phyloP scores from a whole-genome alignment of 2,329 filamentous ascomycete genomes.

The Penicillium expansum region DNA sequence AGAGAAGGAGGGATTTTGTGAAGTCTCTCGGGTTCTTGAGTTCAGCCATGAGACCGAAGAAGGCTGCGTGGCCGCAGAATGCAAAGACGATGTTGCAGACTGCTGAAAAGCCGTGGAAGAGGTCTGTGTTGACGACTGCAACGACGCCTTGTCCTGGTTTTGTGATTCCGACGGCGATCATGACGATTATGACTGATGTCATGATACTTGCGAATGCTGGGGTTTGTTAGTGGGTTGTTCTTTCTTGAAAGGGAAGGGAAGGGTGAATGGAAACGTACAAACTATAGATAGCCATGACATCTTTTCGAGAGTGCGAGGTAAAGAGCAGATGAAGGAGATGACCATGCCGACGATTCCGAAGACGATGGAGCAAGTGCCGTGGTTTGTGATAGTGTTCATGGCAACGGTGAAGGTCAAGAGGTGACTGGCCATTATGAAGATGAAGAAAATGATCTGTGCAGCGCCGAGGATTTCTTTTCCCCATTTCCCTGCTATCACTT shows the following conservation, averaged over 20 bases:
- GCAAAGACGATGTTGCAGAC: slow-evolving; percentile 70
- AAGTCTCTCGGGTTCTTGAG: slow-evolving; percentile 61
- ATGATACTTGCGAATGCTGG: slow-evolving; percentile 63
- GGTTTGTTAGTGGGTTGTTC: background rate
- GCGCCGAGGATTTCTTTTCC: slow-evolving; percentile 62
- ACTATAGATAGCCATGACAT: slow-evolving; percentile 62
- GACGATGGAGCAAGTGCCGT: slow-evolving; percentile 62
- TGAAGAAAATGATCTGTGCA: slow-evolving; percentile 62
- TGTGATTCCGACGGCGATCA: slow-evolving; percentile 61
- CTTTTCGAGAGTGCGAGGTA: slow-evolving; percentile 62
- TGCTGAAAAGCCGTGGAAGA: slow-evolving; percentile 58
- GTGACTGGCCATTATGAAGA: slow-evolving; percentile 71
- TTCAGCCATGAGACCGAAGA: slow-evolving; percentile 65
- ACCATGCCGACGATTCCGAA: slow-evolving; percentile 61
- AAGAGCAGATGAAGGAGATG: slow-evolving; percentile 57
- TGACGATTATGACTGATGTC: slow-evolving; percentile 62
- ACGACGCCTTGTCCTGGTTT: slow-evolving; percentile 41
- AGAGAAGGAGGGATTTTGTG: slow-evolving; percentile 60
- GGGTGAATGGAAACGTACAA: slow-evolving; percentile 33
- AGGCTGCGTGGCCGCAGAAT: slow-evolving; percentile 67
- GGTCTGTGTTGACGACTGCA: slow-evolving; percentile 42
- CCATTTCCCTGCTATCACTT: slow-evolving; percentile 58
- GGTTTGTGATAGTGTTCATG: slow-evolving; percentile 61
- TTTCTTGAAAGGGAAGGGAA: too few species aligned
- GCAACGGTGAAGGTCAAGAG: slow-evolving; percentile 68